These are phyloP conservation scores for Excoecaria cochinchinensis DNA, from an alignment of 345 rosid species.

Conservation along the genomic window DNA sequence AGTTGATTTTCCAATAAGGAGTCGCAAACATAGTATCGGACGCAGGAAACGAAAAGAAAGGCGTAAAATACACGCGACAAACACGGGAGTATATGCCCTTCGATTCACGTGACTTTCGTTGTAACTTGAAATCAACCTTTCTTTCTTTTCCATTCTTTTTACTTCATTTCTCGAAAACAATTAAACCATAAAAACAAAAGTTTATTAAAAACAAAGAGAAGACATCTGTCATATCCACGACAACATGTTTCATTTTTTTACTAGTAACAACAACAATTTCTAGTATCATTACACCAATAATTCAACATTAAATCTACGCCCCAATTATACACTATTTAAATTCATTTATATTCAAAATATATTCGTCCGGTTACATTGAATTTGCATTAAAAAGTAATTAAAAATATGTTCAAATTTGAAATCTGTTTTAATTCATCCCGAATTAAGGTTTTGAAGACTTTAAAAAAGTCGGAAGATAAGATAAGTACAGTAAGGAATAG, in stretches of 20 bases:
- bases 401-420: too few relatives aligned
- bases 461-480: not conserved
- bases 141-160: not conserved
- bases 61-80: conserved; percentile 37
- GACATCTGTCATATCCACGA: not conserved
- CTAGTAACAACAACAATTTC: too few relatives aligned
- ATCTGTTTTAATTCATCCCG: too few relatives aligned
- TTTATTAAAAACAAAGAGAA: not conserved
- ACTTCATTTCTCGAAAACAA: not conserved
- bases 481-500: not conserved
- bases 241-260: too few relatives aligned
- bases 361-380: too few relatives aligned
- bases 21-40: conserved; percentile 6
- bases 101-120: conserved; percentile 32
- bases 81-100: conserved; percentile 24
- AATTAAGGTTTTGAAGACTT: not conserved
- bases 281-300: too few relatives aligned
- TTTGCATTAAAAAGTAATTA: too few relatives aligned
- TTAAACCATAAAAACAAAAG: not conserved
- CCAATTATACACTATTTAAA: too few relatives aligned
- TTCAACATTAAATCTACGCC: too few relatives aligned
- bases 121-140: conserved; percentile 27
- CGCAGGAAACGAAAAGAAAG: not conserved
- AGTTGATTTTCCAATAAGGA: not conserved
- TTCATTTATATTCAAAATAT: too few relatives aligned